Evolutionary conservation across 2,329 filamentous ascomycete genomes (phyloP), one percentile per base, ranked within the genome.

Genomic region (Alternaria sp.): DNA sequence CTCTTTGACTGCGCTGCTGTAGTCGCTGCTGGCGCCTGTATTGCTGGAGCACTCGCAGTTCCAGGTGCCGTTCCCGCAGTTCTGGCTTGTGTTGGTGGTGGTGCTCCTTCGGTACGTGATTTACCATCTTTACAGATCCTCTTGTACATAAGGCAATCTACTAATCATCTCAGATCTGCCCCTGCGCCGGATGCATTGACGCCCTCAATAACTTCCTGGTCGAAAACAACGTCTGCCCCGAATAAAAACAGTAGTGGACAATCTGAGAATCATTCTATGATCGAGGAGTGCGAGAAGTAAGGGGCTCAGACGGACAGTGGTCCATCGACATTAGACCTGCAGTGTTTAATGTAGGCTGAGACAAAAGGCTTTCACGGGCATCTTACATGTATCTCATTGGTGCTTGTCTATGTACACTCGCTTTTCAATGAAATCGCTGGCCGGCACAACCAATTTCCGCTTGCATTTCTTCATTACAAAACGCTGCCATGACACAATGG

Each of bases 1-100:
- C 8, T 64, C n/a, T 48, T 64, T 40, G 38, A 55, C 34, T 62
- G 62, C 22, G 62, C 62, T 40, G 50, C 45, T 14, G 58, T 62
- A 28, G 8, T 61, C 14, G 54, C 50, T 8, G 51, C 52, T 18
- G 62, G 41, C 40, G 34, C 34, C 38, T 61, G 62, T 41, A 64
- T 64, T 18, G 51, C 14, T 20, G 54, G 9, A 8, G 34, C 58
- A 3, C 40, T 64, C 27, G 38, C 51, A 18, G 58, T 43, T 10
- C 54, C 62, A 34, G 58, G 32, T 50, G 57, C 51, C 46, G 48
- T 60, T 16, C 38, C 20, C 9, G n/a, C 46, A 40, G 57, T 54
- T 27, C 20, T 60, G 10, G 57, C 38, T 12, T 56, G 57, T 32
- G 41, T 40, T 25, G 38, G 51, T 27, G 53, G 52, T 41, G 57